A percentile compares a stretch with the other conserved stretches of the same genome.
These are phyloP conservation scores for Nematocida major DNA, from an alignment of 371 early-diverging fungal species.

Conservation along the genomic window DNA sequence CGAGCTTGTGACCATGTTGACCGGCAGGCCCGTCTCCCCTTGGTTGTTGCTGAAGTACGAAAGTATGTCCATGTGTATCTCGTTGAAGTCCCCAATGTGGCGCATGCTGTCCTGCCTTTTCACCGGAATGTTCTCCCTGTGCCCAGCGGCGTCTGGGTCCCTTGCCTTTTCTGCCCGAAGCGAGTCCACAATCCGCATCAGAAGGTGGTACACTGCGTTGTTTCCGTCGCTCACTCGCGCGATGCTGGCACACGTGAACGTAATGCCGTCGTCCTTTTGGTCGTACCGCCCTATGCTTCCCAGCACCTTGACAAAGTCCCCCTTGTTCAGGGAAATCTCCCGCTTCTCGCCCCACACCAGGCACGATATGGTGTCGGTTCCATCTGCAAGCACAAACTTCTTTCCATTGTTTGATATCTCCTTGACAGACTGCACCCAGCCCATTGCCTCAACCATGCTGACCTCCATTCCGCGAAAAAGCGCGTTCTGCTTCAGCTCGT, in stretches of 20 bases:
- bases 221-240: slow-evolving; percentile 15
- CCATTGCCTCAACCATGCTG: not conserved
- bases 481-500: not conserved
- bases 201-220: slow-evolving; percentile 32
- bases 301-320: not conserved
- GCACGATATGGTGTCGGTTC: slow-evolving; percentile 19
- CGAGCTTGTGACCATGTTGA: not conserved
- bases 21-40: not conserved
- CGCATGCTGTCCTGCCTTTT: not conserved
- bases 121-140: not conserved
- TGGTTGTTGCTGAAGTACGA: slow-evolving; percentile 6
- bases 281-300: not conserved
- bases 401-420: not conserved
- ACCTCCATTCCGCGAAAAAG: not conserved
- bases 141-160: not conserved
- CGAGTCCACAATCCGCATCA: not conserved
- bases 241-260: not conserved
- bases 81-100: not conserved
- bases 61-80: slow-evolving; percentile 14
- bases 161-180: not conserved
- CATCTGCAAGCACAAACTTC: slow-evolving; percentile 9
- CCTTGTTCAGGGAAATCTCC: not conserved
- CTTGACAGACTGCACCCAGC: not conserved
- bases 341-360: not conserved
- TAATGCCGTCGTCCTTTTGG: not conserved